These are phyloP conservation scores for Chlamydomonas schloesseri DNA, from an alignment of 139 green algal species.

Conservation along the genomic window DNA sequence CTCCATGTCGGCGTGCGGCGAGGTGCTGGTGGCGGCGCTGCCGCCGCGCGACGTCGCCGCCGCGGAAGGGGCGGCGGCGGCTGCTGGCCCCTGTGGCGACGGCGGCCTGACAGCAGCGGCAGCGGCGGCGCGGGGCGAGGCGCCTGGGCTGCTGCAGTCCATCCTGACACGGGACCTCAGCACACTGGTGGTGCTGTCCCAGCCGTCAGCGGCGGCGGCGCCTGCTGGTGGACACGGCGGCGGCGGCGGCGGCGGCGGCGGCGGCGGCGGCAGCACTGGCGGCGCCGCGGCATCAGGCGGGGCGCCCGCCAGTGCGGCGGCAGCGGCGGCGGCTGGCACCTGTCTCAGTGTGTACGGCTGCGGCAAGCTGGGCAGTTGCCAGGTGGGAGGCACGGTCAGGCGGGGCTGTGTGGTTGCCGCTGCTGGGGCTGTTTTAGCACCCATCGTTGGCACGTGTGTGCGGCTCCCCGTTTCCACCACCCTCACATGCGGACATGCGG, in stretches of 20 bases:
- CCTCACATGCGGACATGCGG: too few relatives aligned
- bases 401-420: too few relatives aligned
- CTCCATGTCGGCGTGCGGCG: constrained; percentile 30
- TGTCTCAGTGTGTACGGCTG: constrained; percentile 21
- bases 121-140: not conserved
- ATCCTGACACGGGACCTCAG: constrained; percentile 33
- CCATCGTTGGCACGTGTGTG: too few relatives aligned
- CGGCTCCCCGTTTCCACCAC: too few relatives aligned
- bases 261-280: not conserved
- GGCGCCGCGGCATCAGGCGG: too few relatives aligned
- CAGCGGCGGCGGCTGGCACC: not conserved
- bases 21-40: constrained; percentile 41
- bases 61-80: too few relatives aligned
- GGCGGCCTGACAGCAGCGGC: not conserved
- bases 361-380: constrained; percentile 18
- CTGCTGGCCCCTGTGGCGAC: not conserved
- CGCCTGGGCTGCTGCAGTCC: constrained; percentile 8
- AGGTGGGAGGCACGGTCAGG: too few relatives aligned
- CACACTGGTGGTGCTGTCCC: constrained; percentile 28
- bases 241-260: not conserved
- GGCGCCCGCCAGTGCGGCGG: not conserved
- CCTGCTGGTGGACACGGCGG: not conserved
- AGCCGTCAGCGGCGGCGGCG: not conserved
- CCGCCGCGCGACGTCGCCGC: not conserved
- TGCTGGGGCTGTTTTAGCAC: too few relatives aligned